Base-by-base conservation (phyloP, 768 basidiomycete genomes). In the Leccinum incarnatum region DNA sequence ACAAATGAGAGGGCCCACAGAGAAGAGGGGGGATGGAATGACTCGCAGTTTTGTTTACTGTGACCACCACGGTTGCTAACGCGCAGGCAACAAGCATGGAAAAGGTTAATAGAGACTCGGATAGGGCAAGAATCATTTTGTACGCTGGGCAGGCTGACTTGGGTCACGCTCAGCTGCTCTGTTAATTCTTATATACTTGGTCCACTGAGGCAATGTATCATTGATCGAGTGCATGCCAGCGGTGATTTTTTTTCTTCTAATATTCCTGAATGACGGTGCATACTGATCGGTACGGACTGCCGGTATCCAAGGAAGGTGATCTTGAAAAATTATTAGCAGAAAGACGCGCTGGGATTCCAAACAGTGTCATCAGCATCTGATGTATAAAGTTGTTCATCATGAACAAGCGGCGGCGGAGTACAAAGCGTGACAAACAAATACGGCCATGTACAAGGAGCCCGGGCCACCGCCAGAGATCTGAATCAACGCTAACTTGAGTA, bases 11-110 rank as follows among this genome's bases (percentile, higher is more conserved):
- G 8, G 7, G 72, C 79, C 60, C 61, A 83, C 83, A 83, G 52
- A 83, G 65, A 2, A 79, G 78, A 5, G 76, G 74, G 5, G 83
- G 81, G n/a, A 83, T 79, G 0, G 76, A 54, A 67, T 83, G 83
- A 59, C 79, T 81, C 0, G 81, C 78, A 0, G 77, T 78, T 27
- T 74, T 76, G 67, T 74, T 78, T 30, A 83, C 74, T 21, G 67
- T 72, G 12, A 83, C 76, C 4, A 76, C 79, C 19, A 65, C 69
- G 7, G 57, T 51, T 6, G 57, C 57, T 5, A 46, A 29, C 21
- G 12, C 55, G 32, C 25, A 51, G 15, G 56, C 34, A 12, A 59
- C 51, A 4, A 66, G 23, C 17, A 47, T 6, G 9, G 25, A 14
- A 10, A 17, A 51, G 25, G 51, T 51, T 19, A 63, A 42, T 5